These are phyloP conservation scores for Talaromyces rugulosus DNA, from an alignment of 2,329 filamentous ascomycete genomes.

Conservation along the genomic window DNA sequence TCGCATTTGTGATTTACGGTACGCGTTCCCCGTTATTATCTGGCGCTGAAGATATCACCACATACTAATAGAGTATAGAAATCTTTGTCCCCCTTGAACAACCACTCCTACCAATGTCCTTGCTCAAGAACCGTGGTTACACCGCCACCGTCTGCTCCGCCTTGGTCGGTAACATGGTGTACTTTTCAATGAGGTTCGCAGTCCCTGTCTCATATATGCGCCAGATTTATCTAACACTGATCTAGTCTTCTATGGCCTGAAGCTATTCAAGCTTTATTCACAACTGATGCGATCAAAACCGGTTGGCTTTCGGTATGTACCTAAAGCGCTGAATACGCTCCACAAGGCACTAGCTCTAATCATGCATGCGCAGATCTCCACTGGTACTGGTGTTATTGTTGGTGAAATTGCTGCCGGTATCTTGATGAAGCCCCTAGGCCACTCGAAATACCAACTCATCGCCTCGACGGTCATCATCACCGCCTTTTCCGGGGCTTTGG, in stretches of 20 bases:
- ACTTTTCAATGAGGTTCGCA: constrained; percentile 34
- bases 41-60: too few relatives aligned
- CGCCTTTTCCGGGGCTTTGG: constrained; percentile 19
- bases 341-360: too few relatives aligned
- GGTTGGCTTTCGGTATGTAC: constrained; percentile 37
- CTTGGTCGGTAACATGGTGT: constrained; percentile 42
- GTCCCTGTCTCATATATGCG: too few relatives aligned
- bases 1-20: constrained; percentile 33
- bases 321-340: background rate
- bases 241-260: constrained; percentile 42
- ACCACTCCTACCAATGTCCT: constrained; percentile 41
- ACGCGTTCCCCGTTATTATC: too few relatives aligned
- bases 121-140: constrained; percentile 41
- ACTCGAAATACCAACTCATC: constrained; percentile 18
- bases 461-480: constrained; percentile 14
- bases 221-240: background rate
- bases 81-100: constrained; percentile 31
- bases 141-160: constrained; percentile 38
- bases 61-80: constrained; percentile 21
- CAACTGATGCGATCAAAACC: constrained; percentile 33
- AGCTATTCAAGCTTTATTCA: constrained; percentile 41
- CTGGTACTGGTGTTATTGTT: constrained; percentile 40
- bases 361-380: constrained; percentile 18
- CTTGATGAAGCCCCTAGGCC: constrained; percentile 16
- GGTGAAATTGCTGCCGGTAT: constrained; percentile 35